These are phyloP conservation scores for Botryotinia narcissicola DNA, from an alignment of 2,329 filamentous ascomycete genomes.

Conservation along the genomic window DNA sequence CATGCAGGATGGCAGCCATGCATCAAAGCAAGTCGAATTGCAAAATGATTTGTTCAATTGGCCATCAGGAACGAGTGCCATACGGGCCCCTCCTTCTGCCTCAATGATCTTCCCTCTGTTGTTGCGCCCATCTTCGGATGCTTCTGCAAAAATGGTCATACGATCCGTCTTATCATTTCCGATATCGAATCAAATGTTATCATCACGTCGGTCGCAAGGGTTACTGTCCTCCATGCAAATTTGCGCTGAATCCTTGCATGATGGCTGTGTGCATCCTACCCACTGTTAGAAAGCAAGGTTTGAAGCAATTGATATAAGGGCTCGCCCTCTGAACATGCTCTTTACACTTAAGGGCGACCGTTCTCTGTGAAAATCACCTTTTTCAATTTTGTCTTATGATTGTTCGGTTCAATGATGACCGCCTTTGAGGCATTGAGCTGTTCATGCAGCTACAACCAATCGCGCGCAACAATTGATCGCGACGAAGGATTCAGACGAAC, in stretches of 20 bases:
- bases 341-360: neutral
- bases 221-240: slow-evolving; percentile 1
- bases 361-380: neutral
- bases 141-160: slow-evolving; percentile 10
- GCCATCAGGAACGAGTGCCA: neutral
- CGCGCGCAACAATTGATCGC: neutral
- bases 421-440: neutral
- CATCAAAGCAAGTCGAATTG: neutral
- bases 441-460: slow-evolving; percentile 15
- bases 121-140: neutral
- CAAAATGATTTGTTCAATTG: neutral
- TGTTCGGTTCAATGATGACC: slow-evolving; percentile 4
- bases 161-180: neutral
- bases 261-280: slow-evolving; percentile 3
- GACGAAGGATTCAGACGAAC: neutral
- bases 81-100: neutral
- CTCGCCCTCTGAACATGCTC: neutral
- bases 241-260: slow-evolving; percentile 6
- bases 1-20: neutral
- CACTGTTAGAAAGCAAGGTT: slow-evolving; percentile 2
- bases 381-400: neutral
- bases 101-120: slow-evolving; percentile 10
- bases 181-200: slow-evolving; percentile 7
- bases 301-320: slow-evolving; percentile 7
- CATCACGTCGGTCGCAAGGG: neutral